These are phyloP conservation scores for Xerocomellus chrysenteron DNA, from an alignment of 768 basidiomycete species.

Conservation along the genomic window DNA sequence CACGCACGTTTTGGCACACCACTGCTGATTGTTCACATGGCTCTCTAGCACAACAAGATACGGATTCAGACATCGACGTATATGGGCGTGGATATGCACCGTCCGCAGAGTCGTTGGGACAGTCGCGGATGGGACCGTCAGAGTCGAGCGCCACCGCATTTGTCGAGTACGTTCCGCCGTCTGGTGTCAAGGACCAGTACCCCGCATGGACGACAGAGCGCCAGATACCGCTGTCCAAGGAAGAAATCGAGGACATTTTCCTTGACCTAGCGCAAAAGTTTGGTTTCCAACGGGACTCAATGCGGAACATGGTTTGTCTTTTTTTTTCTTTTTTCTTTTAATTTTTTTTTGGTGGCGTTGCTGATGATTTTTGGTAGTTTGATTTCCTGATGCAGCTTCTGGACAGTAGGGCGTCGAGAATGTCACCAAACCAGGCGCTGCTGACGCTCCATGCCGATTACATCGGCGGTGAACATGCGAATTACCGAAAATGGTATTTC, in stretches of 20 bases:
- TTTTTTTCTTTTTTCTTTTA: slow-evolving; percentile 13
- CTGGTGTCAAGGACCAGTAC: slow-evolving; percentile 76
- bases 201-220: slow-evolving; percentile 93
- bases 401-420: slow-evolving; percentile 94
- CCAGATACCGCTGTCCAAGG: slow-evolving; percentile 95
- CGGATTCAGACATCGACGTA: slow-evolving; percentile 77
- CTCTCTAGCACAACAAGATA: slow-evolving; percentile 67
- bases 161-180: slow-evolving; percentile 55
- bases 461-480: slow-evolving; percentile 96
- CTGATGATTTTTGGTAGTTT: slow-evolving; percentile 51
- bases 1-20: neutral
- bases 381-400: slow-evolving; percentile 98
- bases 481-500: slow-evolving; percentile 99
- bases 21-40: slow-evolving; percentile 8
- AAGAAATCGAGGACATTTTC: slow-evolving; percentile 98
- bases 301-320: slow-evolving; percentile 86
- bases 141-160: slow-evolving; percentile 73
- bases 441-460: slow-evolving; percentile 97
- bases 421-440: slow-evolving; percentile 94
- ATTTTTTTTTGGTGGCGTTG: neutral
- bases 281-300: slow-evolving; percentile 93
- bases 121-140: slow-evolving; percentile 57
- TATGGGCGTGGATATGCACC: slow-evolving; percentile 67
- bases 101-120: slow-evolving; percentile 74
- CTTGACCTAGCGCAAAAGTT: slow-evolving; percentile 98